Evolutionary conservation across 768 basidiomycete genomes (phyloP).

Genomic region (Serendipita indica): DNA sequence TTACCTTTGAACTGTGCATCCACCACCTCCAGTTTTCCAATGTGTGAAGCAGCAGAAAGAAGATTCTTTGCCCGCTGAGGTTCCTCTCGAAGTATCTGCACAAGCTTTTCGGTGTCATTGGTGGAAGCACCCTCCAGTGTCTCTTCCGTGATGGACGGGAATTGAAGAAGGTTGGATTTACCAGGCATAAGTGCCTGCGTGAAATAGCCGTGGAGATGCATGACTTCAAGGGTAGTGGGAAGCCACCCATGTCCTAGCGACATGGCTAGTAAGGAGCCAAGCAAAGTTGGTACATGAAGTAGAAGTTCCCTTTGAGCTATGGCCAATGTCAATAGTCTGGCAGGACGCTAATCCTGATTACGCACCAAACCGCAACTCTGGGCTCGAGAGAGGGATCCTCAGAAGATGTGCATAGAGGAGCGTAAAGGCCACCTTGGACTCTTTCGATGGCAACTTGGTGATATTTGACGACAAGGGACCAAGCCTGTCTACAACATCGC

Average conservation of each 20-base stretch:
- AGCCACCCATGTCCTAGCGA: slow-evolving; percentile 83
- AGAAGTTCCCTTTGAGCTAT: slow-evolving; percentile 54
- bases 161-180: slow-evolving; percentile 35
- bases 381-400: slow-evolving; percentile 39
- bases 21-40: slow-evolving; percentile 66
- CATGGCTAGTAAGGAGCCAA: slow-evolving; percentile 71
- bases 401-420: slow-evolving; percentile 78
- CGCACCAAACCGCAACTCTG: slow-evolving; percentile 50
- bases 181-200: slow-evolving; percentile 67
- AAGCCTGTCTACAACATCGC: slow-evolving; percentile 21
- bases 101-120: slow-evolving; percentile 28
- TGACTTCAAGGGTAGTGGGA: slow-evolving; percentile 53
- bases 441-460: slow-evolving; percentile 19
- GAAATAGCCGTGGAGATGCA: slow-evolving; percentile 72
- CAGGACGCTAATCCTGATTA: not conserved
- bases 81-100: not conserved
- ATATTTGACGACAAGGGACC: slow-evolving; percentile 42
- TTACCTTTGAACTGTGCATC: slow-evolving; percentile 76
- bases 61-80: not conserved
- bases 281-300: slow-evolving; percentile 52
- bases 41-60: slow-evolving; percentile 33
- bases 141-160: slow-evolving; percentile 50
- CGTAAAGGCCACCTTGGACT: slow-evolving; percentile 38
- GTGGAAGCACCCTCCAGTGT: slow-evolving; percentile 21
- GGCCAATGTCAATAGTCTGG: not conserved